Base-by-base conservation (phyloP, 2,329 filamentous ascomycete genomes). In the Penicillium sp. region DNA sequence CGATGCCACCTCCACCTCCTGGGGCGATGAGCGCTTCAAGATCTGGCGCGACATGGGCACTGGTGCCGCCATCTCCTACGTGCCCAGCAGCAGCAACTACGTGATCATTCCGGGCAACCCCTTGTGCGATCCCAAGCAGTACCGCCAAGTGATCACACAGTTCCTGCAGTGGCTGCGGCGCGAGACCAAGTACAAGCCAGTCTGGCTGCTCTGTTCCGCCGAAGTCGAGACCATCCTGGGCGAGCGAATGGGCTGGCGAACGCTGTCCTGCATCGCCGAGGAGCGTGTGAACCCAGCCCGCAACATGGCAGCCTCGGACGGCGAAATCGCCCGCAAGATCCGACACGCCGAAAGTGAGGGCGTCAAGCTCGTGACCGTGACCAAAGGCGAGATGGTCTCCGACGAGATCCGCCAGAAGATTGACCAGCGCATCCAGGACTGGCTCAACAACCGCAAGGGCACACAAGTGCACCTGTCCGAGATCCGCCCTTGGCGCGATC, bases 1-100 rank as follows among this genome's bases (percentile, higher is more conserved):
- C 54, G 90, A 96, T 68, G 88, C 90, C 2, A 89, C 88, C 43
- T 94, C 95, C 63, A 96, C 90, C 0, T 93, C 88, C 0, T 96
- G 89, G 88, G 79, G 93, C 6, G 90, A 96, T 66, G 86, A 89
- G 6, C 83, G 88, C 6, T 95, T 90, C 67, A 78, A 87, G 63
- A 83, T 95, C 51, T 96, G 88, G 88, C 83, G 90, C 28, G 88
- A 95, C 64, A 72, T 79, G 21, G 68, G 73, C 31, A 91, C 86
- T 2, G 90, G 90, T 43, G 90, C 89, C 0, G 89, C 89, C 5
- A 77, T 95, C 31, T 87, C 88, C 10, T 96, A 87, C 63, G 87
- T 93, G 2, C 80, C 82, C 40, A 81, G 85, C 57, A 82, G 81
- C 61, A 63, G 38, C 56, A 85, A 85, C 57, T 89, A 86, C 59